Conservation (phyloP, 106 monocot species). For the Narthecium ossifragum region DNA sequence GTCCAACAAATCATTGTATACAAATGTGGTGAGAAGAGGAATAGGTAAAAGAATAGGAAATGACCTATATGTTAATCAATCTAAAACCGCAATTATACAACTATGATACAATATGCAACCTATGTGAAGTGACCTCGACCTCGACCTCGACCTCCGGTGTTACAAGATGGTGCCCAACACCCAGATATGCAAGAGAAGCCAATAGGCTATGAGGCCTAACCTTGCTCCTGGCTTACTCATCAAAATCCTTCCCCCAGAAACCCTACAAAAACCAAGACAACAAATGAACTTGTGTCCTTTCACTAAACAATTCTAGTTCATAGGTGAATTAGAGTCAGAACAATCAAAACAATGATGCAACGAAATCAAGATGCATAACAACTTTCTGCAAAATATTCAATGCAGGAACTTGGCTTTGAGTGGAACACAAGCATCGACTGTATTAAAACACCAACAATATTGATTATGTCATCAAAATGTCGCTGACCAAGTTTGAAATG, state of each 20-base stretch:
- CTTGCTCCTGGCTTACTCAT: slow-evolving; percentile 79
- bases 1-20: background rate
- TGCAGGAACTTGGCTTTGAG: too few species aligned
- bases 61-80: slow-evolving; percentile 1
- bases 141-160: too few species aligned
- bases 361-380: too few species aligned
- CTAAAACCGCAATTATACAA: slow-evolving; percentile 25
- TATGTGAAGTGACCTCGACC: background rate
- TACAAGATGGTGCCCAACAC: slow-evolving; percentile 60
- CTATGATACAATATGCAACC: slow-evolving; percentile 37
- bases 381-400: too few species aligned
- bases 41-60: slow-evolving; percentile 1
- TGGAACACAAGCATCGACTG: too few species aligned
- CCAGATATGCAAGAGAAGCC: slow-evolving; percentile 83
- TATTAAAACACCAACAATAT: too few species aligned
- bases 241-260: slow-evolving; percentile 72
- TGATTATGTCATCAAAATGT: too few species aligned
- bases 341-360: too few species aligned
- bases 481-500: too few species aligned
- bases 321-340: too few species aligned
- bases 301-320: too few species aligned
- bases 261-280: slow-evolving; percentile 43
- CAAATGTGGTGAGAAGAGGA: background rate
- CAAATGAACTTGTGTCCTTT: too few species aligned
- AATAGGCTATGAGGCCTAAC: slow-evolving; percentile 73